phyloP scores from a whole-genome alignment of 257 asterid genomes.

The Scutellaria barbata region DNA sequence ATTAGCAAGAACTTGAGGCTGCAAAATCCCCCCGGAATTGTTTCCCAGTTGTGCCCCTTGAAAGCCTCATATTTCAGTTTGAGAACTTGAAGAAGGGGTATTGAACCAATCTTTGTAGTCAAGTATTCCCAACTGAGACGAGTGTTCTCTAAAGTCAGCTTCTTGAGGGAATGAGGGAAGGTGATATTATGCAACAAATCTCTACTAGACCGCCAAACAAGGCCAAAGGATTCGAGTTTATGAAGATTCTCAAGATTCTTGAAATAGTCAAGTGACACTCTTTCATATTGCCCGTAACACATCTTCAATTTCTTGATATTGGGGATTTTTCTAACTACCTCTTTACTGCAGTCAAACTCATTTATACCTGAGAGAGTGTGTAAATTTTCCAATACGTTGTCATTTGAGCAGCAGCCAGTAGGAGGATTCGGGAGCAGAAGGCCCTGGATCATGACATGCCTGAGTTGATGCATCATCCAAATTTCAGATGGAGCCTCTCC shows the following conservation, averaged over 20 bases:
- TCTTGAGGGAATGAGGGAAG: not conserved
- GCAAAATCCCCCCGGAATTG: not conserved
- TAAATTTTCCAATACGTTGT: not conserved
- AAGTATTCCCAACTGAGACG: not conserved
- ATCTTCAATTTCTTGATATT: not conserved
- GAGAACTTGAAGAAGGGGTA: constrained; percentile 17
- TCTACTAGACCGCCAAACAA: not conserved
- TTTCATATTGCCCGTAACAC: no score
- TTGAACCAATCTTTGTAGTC: not conserved
- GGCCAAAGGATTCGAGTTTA: constrained; percentile 24
- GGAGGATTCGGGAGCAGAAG: constrained; percentile 17
- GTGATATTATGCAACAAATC: not conserved
- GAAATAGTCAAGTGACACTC: no score
- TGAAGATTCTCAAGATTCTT: not conserved
- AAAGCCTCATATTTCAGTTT: not conserved
- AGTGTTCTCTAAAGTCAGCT: not conserved
- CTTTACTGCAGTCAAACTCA: not conserved
- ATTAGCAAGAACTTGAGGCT: not conserved
- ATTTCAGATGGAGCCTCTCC: not conserved
- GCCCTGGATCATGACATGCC: not conserved
- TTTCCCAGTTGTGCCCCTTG: not conserved
- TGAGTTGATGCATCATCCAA: constrained; percentile 31
- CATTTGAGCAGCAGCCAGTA: no score
- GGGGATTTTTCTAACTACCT: not conserved
- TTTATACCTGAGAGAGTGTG: no score